These are phyloP conservation scores for Chlamydomonas eustigma DNA, from an alignment of 139 green algal species.

Conservation along the genomic window DNA sequence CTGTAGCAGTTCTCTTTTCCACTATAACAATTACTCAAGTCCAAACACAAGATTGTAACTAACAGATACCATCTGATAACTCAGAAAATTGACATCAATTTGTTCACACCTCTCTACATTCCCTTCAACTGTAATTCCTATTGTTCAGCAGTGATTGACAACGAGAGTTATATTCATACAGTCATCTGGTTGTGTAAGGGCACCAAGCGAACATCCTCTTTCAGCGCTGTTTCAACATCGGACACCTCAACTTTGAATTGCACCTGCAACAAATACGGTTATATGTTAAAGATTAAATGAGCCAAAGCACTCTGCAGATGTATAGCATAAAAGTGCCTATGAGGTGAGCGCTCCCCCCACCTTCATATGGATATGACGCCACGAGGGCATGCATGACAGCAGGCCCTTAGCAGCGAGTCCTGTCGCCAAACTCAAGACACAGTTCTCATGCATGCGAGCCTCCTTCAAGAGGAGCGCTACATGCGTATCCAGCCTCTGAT, in stretches of 20 bases:
- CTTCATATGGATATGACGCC: slow-evolving; percentile 6
- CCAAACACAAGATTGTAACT: too few species aligned
- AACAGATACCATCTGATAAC: too few species aligned
- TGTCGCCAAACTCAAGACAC: slow-evolving; percentile 41
- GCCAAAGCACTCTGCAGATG: slow-evolving; percentile 10
- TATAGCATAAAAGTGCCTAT: neutral
- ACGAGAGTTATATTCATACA: neutral
- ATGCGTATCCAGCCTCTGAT: slow-evolving; percentile 24
- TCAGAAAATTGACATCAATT: too few species aligned
- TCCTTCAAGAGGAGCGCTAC: slow-evolving; percentile 22
- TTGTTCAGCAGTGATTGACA: too few species aligned
- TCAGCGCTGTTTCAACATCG: slow-evolving; percentile 33
- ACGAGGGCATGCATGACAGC: slow-evolving; percentile 18
- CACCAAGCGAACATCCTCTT: slow-evolving; percentile 31
- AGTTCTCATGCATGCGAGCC: slow-evolving; percentile 12
- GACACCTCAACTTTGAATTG: slow-evolving; percentile 26
- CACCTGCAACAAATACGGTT: neutral
- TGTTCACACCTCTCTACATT: too few species aligned
- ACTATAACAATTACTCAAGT: too few species aligned
- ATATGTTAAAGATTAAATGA: neutral
- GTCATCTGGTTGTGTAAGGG: slow-evolving; percentile 24
- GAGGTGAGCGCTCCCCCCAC: neutral
- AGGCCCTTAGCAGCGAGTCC: slow-evolving; percentile 30
- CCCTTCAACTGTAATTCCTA: too few species aligned
- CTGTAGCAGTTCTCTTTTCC: too few species aligned